Conservation (phyloP, 768 basidiomycete species). For the Hygrophoropsis aurantiaca region DNA sequence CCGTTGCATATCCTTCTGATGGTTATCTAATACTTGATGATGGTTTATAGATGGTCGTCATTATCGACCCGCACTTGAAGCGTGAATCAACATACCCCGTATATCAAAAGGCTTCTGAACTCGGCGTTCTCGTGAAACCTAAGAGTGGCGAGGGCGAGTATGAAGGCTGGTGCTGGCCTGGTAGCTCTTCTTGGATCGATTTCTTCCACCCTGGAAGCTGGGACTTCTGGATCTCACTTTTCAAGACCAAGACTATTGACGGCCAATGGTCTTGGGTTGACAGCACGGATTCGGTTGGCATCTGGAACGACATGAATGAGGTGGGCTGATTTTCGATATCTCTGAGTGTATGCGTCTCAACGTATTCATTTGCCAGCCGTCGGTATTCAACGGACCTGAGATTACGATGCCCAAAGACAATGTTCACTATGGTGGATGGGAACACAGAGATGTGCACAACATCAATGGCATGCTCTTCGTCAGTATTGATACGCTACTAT, state of each 20-base stretch:
- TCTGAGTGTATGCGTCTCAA: not conserved
- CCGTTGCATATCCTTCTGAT: not conserved
- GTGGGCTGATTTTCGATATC: slow-evolving; percentile 36
- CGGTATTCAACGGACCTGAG: slow-evolving; percentile 98
- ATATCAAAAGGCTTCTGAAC: slow-evolving; percentile 81
- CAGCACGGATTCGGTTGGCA: slow-evolving; percentile 81
- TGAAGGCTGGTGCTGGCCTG: slow-evolving; percentile 99
- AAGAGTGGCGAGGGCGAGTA: slow-evolving; percentile 80
- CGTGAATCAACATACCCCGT: slow-evolving; percentile 76
- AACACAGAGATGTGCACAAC: slow-evolving; percentile 96
- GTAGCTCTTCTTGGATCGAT: slow-evolving; percentile 95
- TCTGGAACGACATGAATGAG: slow-evolving; percentile 99
- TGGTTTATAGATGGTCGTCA: slow-evolving; percentile 84
- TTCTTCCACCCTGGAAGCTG: slow-evolving; percentile 91
- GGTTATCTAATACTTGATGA: not conserved
- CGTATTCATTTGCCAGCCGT: slow-evolving; percentile 56
- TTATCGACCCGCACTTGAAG: slow-evolving; percentile 96
- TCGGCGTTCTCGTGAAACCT: slow-evolving; percentile 80
- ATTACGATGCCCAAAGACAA: slow-evolving; percentile 79
- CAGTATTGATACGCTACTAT: slow-evolving; percentile 24
- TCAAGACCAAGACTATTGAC: slow-evolving; percentile 57
- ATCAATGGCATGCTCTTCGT: slow-evolving; percentile 95
- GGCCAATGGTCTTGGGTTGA: slow-evolving; percentile 74
- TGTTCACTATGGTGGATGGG: slow-evolving; percentile 93
- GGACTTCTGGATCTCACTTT: slow-evolving; percentile 89